Evolutionary conservation across 1,284 basidiomycete genomes (phyloP), one percentile per base, ranked within the genome.

Genomic region (Trichosporon coremiiforme): DNA sequence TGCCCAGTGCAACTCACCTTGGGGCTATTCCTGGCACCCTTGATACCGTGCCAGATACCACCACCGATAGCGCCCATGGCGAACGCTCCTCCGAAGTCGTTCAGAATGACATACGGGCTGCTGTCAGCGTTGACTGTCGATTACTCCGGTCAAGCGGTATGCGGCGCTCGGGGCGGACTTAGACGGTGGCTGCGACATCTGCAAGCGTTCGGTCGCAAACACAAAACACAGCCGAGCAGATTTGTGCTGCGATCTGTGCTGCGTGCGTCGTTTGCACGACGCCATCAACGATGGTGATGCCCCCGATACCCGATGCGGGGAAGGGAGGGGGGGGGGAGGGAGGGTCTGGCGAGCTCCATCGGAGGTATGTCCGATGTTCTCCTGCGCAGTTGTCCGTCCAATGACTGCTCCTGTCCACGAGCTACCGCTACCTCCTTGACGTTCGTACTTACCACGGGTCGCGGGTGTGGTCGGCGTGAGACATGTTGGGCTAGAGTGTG

Each of bases 11-110:
- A n/a, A 87, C 91, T 69, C 78, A 95, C 95, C 82, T 91, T 88
- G 70, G 96, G 96, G 72, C 94, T 96, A 85, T 98, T 99, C 77
- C 96, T 88, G 17, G 95, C 95, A 71, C 96, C 97, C 85, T 99
- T 99, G 81, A 98, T 95, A 75, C 95, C 94, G 85, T 99, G 95
- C 96, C 96, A 98, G 80, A 98, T 95, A 75, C 93, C 94, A 78
- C 96, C 81, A 68, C 79, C 81, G 67, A 81, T 80, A 55, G 79
- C 78, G 64, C 79, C 79, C 78, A 83, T 82, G 29, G 77, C 74
- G 75, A 95, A 96, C 20, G 95, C 95, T 76, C 94, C 95, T 75
- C 96, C 96, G 83, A 97, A 96, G 86, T 99, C 96, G 86, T 94
- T 98, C 75, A 99, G 90, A 83, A 99, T 94, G 69, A 98, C 96